Conservation (phyloP, 192 early-diverging fungal species). For the Helicostylum pulchrum region DNA sequence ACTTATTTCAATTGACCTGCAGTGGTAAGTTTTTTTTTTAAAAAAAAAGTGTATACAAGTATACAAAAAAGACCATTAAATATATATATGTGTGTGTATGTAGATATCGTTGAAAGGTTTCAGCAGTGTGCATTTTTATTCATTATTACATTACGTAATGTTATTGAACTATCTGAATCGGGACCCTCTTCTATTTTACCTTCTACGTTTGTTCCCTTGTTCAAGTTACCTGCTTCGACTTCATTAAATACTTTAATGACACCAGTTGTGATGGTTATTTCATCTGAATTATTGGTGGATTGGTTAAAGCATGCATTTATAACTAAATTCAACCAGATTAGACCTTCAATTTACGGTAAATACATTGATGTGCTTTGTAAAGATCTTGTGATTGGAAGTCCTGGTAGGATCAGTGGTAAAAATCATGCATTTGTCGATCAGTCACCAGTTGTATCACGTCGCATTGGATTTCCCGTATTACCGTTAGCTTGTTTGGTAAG, state of each 20-base stretch:
- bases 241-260: conserved; percentile 67
- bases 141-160: conserved; percentile 89
- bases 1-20: conserved; percentile 93
- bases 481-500: conserved; percentile 75
- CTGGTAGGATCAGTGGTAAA: conserved; percentile 37
- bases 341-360: conserved; percentile 80
- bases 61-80: not conserved
- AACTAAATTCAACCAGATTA: conserved; percentile 93
- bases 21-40: conserved; percentile 66
- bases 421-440: conserved; percentile 61
- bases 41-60: not conserved
- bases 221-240: conserved; percentile 55
- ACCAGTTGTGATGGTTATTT: conserved; percentile 82
- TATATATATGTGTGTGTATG: not conserved
- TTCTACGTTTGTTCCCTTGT: conserved; percentile 58
- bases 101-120: conserved; percentile 95
- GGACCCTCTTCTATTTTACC: conserved; percentile 60
- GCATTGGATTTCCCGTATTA: conserved; percentile 80
- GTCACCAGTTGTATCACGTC: conserved; percentile 70
- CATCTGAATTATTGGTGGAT: conserved; percentile 90
- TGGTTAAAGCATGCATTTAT: conserved; percentile 99
- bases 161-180: conserved; percentile 78
- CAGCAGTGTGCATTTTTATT: conserved; percentile 83
- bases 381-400: conserved; percentile 71
- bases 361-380: conserved; percentile 86